Evolutionary conservation across 2,329 filamentous ascomycete genomes (phyloP).

Genomic region (Aspergillus quadrilineatus): DNA sequence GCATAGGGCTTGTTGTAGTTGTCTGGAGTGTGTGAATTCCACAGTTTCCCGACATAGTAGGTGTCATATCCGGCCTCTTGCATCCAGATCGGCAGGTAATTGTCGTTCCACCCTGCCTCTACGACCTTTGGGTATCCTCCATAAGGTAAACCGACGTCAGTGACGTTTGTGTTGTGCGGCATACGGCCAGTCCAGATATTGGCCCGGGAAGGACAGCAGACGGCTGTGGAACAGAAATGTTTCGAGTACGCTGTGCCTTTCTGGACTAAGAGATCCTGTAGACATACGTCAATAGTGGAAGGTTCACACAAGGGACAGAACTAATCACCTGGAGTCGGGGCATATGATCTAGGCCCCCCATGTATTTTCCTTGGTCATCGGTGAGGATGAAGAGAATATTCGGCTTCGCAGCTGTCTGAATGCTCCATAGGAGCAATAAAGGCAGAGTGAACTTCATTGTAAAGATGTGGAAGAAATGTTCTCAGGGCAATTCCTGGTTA

Average conservation of each 20-base stretch:
- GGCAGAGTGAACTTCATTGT: too few relatives aligned
- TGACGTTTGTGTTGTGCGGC: conserved; percentile 69
- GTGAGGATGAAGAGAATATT: conserved; percentile 67
- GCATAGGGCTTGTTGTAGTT: conserved; percentile 62
- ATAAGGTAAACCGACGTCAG: conserved; percentile 40
- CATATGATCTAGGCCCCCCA: conserved; percentile 61
- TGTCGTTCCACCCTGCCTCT: conserved; percentile 62
- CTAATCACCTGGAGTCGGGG: conserved; percentile 43
- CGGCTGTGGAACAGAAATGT: conserved; percentile 61
- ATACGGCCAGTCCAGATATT: conserved; percentile 63
- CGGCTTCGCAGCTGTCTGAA: conserved; percentile 21
- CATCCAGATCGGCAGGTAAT: conserved; percentile 71
- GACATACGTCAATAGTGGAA: background rate
- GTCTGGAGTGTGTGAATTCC: conserved; percentile 61
- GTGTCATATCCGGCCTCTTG: conserved; percentile 65
- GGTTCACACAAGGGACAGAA: too few relatives aligned
- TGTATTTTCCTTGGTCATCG: conserved; percentile 63
- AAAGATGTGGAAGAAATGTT: conserved; percentile 57
- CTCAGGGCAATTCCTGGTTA: background rate
- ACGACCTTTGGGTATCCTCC: conserved; percentile 64
- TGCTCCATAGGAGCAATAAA: background rate
- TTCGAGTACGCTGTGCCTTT: conserved; percentile 59
- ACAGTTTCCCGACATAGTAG: conserved; percentile 69
- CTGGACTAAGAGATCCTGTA: conserved; percentile 50
- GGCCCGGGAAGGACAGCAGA: conserved; percentile 66